phyloP scores from a whole-genome alignment of 768 basidiomycete genomes.

The Chalciporus sphaerocephalus region DNA sequence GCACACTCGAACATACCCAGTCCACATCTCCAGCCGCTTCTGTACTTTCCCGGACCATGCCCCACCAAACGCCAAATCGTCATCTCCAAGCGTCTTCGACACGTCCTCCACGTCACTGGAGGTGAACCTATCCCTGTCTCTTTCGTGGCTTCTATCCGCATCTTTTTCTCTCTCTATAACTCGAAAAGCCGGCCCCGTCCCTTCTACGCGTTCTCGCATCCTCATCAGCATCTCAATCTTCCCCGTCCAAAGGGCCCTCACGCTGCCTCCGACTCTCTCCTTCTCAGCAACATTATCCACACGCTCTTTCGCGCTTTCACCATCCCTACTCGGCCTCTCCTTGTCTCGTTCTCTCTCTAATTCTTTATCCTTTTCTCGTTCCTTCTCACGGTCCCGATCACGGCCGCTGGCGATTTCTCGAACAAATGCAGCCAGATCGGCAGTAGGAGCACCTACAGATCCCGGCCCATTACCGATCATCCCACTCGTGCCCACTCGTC shows the following conservation, averaged over 20 bases:
- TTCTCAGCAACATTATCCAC: conserved; percentile 29
- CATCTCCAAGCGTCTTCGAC: conserved; percentile 25
- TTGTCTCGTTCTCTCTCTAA: conserved; percentile 33
- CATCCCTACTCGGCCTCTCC: conserved; percentile 34
- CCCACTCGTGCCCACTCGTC: conserved; percentile 31
- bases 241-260: conserved; percentile 34
- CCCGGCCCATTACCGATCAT: conserved; percentile 36
- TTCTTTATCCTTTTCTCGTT: conserved; percentile 35
- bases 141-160: conserved; percentile 24
- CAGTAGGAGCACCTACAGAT: conserved; percentile 42
- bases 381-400: conserved; percentile 22
- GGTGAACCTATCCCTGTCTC: conserved; percentile 25
- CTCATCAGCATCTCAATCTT: conserved; percentile 24
- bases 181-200: conserved; percentile 10
- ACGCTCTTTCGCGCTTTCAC: conserved; percentile 31
- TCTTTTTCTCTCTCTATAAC: conserved; percentile 27
- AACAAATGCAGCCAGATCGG: conserved; percentile 53
- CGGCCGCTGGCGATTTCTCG: conserved; percentile 36
- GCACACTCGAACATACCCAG: conserved; percentile 35
- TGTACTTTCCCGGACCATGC: conserved; percentile 42
- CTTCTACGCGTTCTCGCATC: conserved; percentile 29
- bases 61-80: conserved; percentile 32
- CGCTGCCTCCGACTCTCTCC: conserved; percentile 31
- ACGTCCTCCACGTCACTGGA: conserved; percentile 31
- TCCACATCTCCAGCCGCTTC: conserved; percentile 47